Conservation (phyloP, 495 filamentous ascomycete species). For the Geoglossum glabrum region DNA sequence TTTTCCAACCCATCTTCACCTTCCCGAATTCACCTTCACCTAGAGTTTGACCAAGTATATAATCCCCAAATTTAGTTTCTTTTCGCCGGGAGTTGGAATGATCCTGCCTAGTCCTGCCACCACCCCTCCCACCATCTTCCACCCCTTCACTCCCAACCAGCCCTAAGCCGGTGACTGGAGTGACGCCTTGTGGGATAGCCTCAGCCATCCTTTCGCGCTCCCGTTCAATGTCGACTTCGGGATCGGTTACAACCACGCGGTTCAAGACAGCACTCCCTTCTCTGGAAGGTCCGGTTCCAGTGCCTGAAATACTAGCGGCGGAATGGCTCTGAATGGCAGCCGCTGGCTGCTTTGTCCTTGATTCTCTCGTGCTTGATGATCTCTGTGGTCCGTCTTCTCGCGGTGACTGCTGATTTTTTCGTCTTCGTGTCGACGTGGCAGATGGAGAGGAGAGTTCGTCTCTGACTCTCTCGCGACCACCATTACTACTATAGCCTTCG, state of each 20-base stretch:
- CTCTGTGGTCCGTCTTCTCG: conserved; percentile 30
- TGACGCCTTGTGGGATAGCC: conserved; percentile 33
- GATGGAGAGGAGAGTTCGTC: background rate
- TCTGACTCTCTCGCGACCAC: conserved; percentile 2
- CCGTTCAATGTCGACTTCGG: conserved; percentile 54
- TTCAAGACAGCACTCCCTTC: conserved; percentile 57
- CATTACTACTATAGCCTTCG: background rate
- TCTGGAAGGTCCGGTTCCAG: conserved; percentile 12
- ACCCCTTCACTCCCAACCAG: conserved; percentile 31
- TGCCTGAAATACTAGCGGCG: conserved; percentile 12
- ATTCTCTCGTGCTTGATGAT: conserved; percentile 27
- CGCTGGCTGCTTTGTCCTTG: conserved; percentile 18
- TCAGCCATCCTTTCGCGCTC: conserved; percentile 52
- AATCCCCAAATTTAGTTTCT: conserved; percentile 81
- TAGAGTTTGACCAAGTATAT: conserved; percentile 88
- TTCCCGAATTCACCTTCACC: conserved; percentile 98
- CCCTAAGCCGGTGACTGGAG: conserved; percentile 32
- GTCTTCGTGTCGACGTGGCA: conserved; percentile 7
- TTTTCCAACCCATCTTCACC: conserved; percentile 98
- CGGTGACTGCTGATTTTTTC: conserved; percentile 15
- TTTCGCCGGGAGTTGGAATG: conserved; percentile 41
- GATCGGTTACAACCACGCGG: conserved; percentile 58
- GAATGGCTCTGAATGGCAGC: background rate
- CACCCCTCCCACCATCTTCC: conserved; percentile 39
- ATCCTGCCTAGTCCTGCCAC: conserved; percentile 32